phyloP scores from a whole-genome alignment of 2,329 filamentous ascomycete genomes.

The Penicillium hordei region DNA sequence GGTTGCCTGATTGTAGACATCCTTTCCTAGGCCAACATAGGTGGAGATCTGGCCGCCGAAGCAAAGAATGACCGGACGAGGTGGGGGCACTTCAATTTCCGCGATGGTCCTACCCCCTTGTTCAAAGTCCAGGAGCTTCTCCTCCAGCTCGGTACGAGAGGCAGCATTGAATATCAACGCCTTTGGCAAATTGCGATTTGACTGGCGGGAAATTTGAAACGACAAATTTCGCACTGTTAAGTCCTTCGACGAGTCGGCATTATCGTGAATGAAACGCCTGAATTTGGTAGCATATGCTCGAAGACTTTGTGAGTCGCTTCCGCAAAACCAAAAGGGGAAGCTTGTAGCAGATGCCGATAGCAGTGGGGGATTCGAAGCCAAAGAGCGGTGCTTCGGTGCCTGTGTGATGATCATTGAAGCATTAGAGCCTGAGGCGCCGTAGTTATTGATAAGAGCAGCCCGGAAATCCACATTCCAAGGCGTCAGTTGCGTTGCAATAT shows the following conservation, averaged over 20 bases:
- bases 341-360: no score
- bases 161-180: no score
- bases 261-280: no score
- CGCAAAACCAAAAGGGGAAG: conserved; percentile 19
- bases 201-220: conserved; percentile 3
- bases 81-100: no score
- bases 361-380: no score
- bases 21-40: conserved; percentile 26
- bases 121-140: no score
- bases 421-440: conserved; percentile 32
- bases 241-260: no score
- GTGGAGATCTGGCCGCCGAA: conserved; percentile 43
- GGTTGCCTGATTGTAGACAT: no score
- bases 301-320: conserved; percentile 19
- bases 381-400: not conserved
- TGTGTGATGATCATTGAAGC: conserved; percentile 30
- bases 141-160: no score
- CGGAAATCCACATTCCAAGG: conserved; percentile 18
- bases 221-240: no score
- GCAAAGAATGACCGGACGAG: conserved; percentile 32
- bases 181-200: conserved; percentile 5
- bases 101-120: no score
- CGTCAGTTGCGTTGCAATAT: conserved; percentile 11
- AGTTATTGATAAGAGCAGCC: conserved; percentile 32
- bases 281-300: conserved; percentile 20